Evolutionary conservation across 345 rosid species (phyloP), one percentile per base, ranked within the genome.

Genomic region (Anastatica hierochuntica): DNA sequence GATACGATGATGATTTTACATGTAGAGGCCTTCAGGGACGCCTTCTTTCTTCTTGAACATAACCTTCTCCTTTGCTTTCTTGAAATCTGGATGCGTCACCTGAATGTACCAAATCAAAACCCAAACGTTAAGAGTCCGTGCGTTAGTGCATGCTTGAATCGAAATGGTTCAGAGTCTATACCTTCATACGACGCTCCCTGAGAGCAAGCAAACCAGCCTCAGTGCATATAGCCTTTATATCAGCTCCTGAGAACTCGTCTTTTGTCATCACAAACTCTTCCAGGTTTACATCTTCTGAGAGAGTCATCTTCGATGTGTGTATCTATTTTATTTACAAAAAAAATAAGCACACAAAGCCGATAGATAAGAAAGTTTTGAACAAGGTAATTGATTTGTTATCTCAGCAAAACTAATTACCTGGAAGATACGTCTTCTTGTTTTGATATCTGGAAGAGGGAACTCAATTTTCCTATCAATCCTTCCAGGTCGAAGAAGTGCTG

Each of bases 31-130:
- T 76, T 94, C 99, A 3, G 97, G 99, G 15, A 94, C 95, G 36
- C 99, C 99, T 76, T 94, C 99, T 49, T 88, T 88, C 92, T 88
- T 94, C 81, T 94, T 94, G 81, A 76, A 85, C 99, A 88, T 88
- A 63, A 94, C 97, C 84, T 85, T 94, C 44, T 94, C 99, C 58
- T 94, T 94, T 0, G 95, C 97, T 66, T 94, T 88, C 84, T 85
- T 88, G 61, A 94, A 81, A 75, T 88, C 97, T 0, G 70, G 64
- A 61, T 85, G 99, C 0, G 89, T 88, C 44, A 94, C 97, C 99
- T 88, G 72, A 48, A 55, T 1, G 13, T 2, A 51, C 1, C 33
- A 15, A 49, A 61, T 39, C 14, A 3, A 35, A 45, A 23, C 15
- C 48, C 19, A 39, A 40, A 45, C 23, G 23, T 53, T 18, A 31